These are phyloP conservation scores for Podila clonocystis DNA, from an alignment of 192 early-diverging fungal species.

Conservation along the genomic window DNA sequence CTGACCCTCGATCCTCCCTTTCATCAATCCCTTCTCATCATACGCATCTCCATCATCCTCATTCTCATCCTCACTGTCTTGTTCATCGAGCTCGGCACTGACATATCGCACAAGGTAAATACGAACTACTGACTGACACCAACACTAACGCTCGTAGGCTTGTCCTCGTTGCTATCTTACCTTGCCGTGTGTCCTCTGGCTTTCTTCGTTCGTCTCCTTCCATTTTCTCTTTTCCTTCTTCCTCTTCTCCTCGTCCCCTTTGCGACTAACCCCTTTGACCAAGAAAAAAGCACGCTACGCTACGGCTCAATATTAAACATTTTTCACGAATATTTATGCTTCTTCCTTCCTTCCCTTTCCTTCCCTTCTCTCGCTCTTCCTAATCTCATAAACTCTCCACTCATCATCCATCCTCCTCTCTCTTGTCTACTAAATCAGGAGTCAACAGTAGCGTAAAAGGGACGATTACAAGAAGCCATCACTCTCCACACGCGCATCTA, in stretches of 20 bases:
- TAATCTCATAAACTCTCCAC: neutral
- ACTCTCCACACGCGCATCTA: neutral
- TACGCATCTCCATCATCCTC: too few species aligned
- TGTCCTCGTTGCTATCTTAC: too few species aligned
- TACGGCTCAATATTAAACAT: neutral
- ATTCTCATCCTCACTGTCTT: too few species aligned
- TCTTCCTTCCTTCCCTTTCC: neutral
- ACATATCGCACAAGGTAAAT: too few species aligned
- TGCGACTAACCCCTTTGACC: conserved; percentile 1
- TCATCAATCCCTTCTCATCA: too few species aligned
- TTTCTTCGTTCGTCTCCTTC: neutral
- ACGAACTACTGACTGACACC: too few species aligned
- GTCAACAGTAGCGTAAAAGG: neutral
- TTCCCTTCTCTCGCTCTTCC: neutral
- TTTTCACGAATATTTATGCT: neutral
- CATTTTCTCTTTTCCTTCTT: neutral
- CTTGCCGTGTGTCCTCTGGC: too few species aligned
- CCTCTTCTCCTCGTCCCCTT: conserved; percentile 1
- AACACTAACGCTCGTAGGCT: too few species aligned
- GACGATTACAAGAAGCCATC: neutral
- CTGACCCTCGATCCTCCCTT: too few species aligned
- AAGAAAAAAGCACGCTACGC: neutral
- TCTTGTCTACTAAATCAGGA: neutral
- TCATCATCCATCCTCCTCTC: neutral
- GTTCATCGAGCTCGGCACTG: too few species aligned